A percentile compares a stretch with the other conserved stretches of the same genome.
These are phyloP conservation scores for Venturia pyrina DNA, from an alignment of 2,329 filamentous ascomycete species.

Conservation along the genomic window DNA sequence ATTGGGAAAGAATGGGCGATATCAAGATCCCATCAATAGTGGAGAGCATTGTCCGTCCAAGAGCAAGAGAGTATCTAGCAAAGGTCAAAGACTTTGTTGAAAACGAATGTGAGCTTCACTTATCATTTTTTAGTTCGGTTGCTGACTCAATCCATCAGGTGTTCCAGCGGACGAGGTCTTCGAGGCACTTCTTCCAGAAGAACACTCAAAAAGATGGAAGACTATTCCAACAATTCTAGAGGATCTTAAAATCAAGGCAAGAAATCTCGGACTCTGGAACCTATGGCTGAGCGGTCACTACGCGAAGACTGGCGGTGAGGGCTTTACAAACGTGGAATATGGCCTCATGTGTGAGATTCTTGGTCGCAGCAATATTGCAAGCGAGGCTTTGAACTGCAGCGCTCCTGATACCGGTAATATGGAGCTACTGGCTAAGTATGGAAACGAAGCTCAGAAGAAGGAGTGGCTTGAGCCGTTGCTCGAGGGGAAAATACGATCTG, in stretches of 20 bases:
- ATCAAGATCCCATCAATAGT: constrained; percentile 6
- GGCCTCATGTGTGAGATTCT: constrained; percentile 95
- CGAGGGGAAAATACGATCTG: constrained; percentile 75
- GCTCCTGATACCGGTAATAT: constrained; percentile 69
- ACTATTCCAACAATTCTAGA: constrained; percentile 73
- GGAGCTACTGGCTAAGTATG: constrained; percentile 74
- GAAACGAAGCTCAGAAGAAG: constrained; percentile 73
- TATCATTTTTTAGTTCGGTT: background rate
- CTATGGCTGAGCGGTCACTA: constrained; percentile 96
- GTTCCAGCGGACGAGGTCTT: constrained; percentile 67
- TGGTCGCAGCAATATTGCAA: constrained; percentile 70
- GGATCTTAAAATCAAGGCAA: constrained; percentile 76
- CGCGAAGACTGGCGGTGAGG: constrained; percentile 86
- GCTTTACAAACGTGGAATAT: constrained; percentile 93
- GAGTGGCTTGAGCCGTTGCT: constrained; percentile 74
- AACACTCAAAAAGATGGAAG: constrained; percentile 59
- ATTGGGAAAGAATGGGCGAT: background rate
- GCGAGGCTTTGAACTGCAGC: constrained; percentile 71
- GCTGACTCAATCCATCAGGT: constrained; percentile 15
- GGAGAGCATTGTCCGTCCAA: background rate
- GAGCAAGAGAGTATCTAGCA: constrained; percentile 2
- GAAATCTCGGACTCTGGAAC: constrained; percentile 85
- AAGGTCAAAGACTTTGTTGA: constrained; percentile 91
- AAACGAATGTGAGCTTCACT: constrained; percentile 55
- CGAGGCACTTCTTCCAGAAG: constrained; percentile 64